These are phyloP conservation scores for Clausena lansium DNA, from an alignment of 345 rosid species.

Conservation along the genomic window DNA sequence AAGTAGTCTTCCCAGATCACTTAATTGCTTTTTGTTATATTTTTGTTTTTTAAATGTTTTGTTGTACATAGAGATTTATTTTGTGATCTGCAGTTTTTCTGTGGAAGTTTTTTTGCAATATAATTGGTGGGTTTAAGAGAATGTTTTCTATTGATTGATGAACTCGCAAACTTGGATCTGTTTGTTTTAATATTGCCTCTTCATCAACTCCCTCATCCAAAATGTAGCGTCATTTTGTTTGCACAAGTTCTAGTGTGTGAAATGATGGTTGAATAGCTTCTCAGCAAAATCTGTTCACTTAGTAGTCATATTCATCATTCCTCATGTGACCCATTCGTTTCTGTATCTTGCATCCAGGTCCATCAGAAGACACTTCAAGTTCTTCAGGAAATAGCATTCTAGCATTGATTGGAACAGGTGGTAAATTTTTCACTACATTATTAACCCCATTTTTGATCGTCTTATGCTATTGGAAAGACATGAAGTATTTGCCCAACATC, in stretches of 20 bases:
- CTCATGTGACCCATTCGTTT: constrained; percentile 1
- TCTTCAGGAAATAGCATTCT: constrained; percentile 87
- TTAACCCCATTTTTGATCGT: background rate
- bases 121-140: background rate
- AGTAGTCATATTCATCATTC: background rate
- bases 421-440: constrained; percentile 7
- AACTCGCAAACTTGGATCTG: background rate
- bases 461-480: background rate
- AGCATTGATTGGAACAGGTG: constrained; percentile 15
- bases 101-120: background rate
- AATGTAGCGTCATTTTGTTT: constrained; percentile 1
- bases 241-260: background rate
- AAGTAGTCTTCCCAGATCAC: background rate
- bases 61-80: background rate
- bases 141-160: background rate
- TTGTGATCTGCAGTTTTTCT: background rate
- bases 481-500: background rate
- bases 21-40: too few species aligned
- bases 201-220: background rate
- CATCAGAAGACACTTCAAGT: constrained; percentile 83
- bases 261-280: background rate
- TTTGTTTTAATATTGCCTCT: background rate
- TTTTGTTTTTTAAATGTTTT: background rate
- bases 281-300: background rate
- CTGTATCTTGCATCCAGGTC: constrained; percentile 44